Evolutionary conservation across 2,329 filamentous ascomycete genomes (phyloP), one percentile per base, ranked within the genome.

Genomic region (Paecilomyces fulvus): DNA sequence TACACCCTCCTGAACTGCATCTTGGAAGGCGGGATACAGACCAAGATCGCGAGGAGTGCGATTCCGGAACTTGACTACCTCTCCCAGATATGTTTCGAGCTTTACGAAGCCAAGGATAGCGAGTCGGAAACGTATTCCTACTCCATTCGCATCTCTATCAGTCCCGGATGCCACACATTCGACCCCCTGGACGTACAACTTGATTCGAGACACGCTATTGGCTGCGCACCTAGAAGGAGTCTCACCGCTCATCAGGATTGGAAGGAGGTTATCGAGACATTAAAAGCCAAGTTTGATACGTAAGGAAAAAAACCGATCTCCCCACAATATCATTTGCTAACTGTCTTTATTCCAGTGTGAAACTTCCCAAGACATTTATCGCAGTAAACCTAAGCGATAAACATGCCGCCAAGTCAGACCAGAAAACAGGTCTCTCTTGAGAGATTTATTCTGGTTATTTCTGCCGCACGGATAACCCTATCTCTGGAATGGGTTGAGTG

Each of bases 1-100:
- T 99, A 99, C 76, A 99, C 94, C 4, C 82, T 99, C 4, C 83
- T 99, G 57, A 99, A 99, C 73, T 97, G 92, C 71, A 97, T 99
- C 64, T 83, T 99, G 25, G 94, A 99, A 72, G 94, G 95, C 59
- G 95, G 94, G 30, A 89, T 99, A 62, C 89, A 95, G 68, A 96
- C 92, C 23, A 99, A 99, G 77, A 97, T 99, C 68, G 88, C 90
- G 65, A 88, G 95, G 37, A 92, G 90, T 66, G 91, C 90, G 46
- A 99, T 99, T 61, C 94, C 94, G 0, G 94, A 99, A 74, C 85
- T 99, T 31, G 94, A 99, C 72, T 99, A 99, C 70, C 84, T 99
- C 28, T 95, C 89, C 7, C 94, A 97, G 70, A 97, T 99, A 69
- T 95, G 90, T 72, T 99, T 99, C 64, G 94, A 99, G 76, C 80